Evolutionary conservation across 2,329 filamentous ascomycete species (phyloP).

Genomic region (Aspergillus sp.): DNA sequence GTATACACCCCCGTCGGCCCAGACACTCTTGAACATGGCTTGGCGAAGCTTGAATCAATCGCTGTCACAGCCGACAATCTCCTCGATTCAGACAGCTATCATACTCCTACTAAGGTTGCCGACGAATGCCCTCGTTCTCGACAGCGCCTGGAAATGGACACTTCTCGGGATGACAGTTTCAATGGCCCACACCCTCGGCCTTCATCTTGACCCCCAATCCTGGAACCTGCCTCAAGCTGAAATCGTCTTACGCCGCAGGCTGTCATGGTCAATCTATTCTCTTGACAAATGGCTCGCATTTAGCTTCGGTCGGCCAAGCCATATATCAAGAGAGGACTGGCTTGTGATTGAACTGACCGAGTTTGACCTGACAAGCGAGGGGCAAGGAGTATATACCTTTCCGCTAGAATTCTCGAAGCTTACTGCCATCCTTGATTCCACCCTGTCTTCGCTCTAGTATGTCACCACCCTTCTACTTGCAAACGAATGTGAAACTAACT

Average conservation of each 20-base stretch:
- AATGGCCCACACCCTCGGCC: background rate
- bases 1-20: background rate
- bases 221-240: background rate
- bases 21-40: background rate
- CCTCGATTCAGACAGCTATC: background rate
- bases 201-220: background rate
- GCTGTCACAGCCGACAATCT: background rate
- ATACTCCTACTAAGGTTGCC: background rate
- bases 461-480: background rate
- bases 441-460: background rate
- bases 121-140: background rate
- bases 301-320: background rate
- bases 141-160: conserved; percentile 1
- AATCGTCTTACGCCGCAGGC: background rate
- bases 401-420: background rate
- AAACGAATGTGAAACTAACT: too few species aligned
- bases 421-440: background rate
- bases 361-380: background rate
- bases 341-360: background rate
- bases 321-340: background rate
- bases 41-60: background rate
- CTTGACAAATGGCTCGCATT: background rate
- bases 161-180: conserved; percentile 5
- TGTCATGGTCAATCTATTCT: background rate
- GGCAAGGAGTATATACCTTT: background rate